Evolutionary conservation across 2,329 filamentous ascomycete genomes (phyloP), one percentile per base, ranked within the genome.

Genomic region (Colletotrichum sidae): DNA sequence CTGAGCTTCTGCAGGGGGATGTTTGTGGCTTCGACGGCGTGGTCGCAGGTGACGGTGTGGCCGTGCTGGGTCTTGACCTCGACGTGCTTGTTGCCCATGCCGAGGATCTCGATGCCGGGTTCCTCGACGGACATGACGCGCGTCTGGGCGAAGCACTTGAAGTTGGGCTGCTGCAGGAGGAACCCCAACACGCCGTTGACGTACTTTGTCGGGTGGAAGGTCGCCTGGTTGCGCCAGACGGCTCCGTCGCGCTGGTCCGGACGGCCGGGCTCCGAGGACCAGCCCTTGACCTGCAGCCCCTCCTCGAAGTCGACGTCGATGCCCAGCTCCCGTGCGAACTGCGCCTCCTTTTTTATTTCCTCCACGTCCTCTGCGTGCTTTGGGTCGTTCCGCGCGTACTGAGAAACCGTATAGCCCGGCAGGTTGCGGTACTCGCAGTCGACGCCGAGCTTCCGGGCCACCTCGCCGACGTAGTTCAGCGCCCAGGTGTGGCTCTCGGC

Each of bases 171-270:
- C 15, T 81, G 64, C 37, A 79, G 75, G 15, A 88, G 78, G 77
- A 83, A 87, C 8, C 79, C 75, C 4, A 88, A 76, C 1, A 88
- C 71, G 7, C 84, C 85, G 42, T 80, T 74, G 1, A 87, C 73
- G 68, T 88, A 88, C 68, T 82, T 82, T 3, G 85, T 88, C 0
- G 85, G 85, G 60, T 87, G 85, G 70, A 88, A 88, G 0, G 84
- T 81, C 0, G 83, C 85, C 69, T 88, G 84, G 13, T 78, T 73
- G 2, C 70, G 60, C 56, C 80, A 81, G 5, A 88, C 71, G 4
- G 80, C 78, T 2, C 81, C 85, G 58, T 81, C 84, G 39, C 84
- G 80, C 69, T 86, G 84, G 55, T 87, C 82, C 1, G 79, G 71
- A 6, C 74, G 75, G 39, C 84, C 83, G 10, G 35, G 35, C 25